Evolutionary conservation across 2,329 filamentous ascomycete species (phyloP).

Genomic region (Trichoderma semiorbis): DNA sequence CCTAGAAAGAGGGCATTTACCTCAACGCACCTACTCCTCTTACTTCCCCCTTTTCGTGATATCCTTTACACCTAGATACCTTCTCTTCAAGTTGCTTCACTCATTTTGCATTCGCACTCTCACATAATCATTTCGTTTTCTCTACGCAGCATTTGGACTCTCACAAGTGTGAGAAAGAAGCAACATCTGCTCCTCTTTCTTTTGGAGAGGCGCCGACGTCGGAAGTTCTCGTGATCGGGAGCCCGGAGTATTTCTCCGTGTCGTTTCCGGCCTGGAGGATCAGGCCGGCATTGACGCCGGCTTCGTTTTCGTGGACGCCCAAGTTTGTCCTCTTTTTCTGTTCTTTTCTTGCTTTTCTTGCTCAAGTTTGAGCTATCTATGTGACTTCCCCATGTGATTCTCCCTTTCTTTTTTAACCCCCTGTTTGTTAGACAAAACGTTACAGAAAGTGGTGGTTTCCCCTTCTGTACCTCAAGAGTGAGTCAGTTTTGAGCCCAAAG

Average conservation of each 20-base stretch:
- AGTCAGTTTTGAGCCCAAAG: not conserved
- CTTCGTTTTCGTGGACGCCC: not conserved
- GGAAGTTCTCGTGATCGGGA: conserved; percentile 1
- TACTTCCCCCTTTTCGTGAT: not conserved
- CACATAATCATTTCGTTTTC: not conserved
- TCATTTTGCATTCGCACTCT: not conserved
- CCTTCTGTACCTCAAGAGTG: not conserved
- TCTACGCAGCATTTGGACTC: not conserved
- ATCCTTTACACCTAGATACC: not conserved
- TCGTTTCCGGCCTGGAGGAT: not conserved
- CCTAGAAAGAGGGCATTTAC: not conserved
- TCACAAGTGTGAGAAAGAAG: not conserved
- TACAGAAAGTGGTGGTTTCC: not conserved
- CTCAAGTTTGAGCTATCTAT: not conserved
- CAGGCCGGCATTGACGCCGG: not conserved
- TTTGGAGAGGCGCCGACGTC: not conserved
- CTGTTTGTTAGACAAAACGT: not conserved
- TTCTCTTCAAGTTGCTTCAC: not conserved
- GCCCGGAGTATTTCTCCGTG: not conserved
- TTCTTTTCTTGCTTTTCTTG: not conserved
- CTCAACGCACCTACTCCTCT: not conserved
- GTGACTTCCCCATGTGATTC: not conserved
- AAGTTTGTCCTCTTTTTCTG: not conserved
- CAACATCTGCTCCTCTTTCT: not conserved
- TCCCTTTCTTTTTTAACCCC: not conserved